Base-by-base conservation (phyloP, 495 filamentous ascomycete genomes). In the Podospora pseudocomata region DNA sequence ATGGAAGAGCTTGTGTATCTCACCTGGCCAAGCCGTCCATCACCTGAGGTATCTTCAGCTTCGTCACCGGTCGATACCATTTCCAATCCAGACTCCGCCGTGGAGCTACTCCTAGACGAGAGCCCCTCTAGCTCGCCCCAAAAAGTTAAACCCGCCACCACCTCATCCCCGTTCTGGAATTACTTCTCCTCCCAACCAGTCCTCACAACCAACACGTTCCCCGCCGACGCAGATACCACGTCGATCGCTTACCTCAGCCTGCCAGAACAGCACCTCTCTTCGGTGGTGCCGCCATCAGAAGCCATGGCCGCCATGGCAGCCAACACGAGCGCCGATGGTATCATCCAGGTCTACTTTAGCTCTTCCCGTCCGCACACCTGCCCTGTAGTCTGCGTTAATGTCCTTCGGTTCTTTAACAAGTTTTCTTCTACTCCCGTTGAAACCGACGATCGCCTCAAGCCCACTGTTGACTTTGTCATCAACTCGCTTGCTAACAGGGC, bases 231-330 rank as follows among this genome's bases (percentile, higher is more conserved):
- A 16, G 71, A 75, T 28, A 75, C 73, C 7, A 75, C 73, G 20
- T 71, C 69, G 0, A 68, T 63, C 20, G 73, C 73, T n/a, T 75
- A 75, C 55, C 28, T 72, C n/a, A 71, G 69, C 20, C 11, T 75
- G n/a, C 67, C 69, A 1, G 5, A 13, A 5, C 26, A 63, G 30
- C 23, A 58, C 55, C n/a, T 58, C 55, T 58, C 55, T 2, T 58
- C 55, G 2, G 23, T 58, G 55, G n/a, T 23, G 23, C 55, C 55
- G 3, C 4, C 23, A 19, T 19, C 55, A 58, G n/a, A 58, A 18
- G 55, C 13, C n/a, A 58, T 58, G 55, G 55, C n/a, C 18, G 30
- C 30, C 11, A 72, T 74, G 65, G 64, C 56, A 20, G 27, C 32
- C 13, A 76, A 76, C 58, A 9, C 57, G 1, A 65, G 68, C 28